Evolutionary conservation across 768 basidiomycete species (phyloP).

Genomic region (Phanerochaete carnosa): DNA sequence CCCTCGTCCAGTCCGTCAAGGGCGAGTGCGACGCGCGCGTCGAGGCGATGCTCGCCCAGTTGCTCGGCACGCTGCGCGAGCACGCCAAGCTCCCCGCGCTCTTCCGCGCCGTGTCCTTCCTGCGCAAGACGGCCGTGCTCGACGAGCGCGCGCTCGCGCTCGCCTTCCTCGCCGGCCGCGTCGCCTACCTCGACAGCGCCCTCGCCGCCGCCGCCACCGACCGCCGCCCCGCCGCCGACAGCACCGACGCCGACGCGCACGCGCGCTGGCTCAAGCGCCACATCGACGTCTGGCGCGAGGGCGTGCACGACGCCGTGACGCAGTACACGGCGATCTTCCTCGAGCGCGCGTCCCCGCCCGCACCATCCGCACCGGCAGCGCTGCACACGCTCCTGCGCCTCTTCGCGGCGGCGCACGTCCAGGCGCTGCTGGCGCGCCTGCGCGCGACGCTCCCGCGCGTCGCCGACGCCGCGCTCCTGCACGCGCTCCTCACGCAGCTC

Average conservation of each 20-base stretch:
- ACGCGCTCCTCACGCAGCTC: constrained; percentile 87
- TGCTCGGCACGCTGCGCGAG: constrained; percentile 76
- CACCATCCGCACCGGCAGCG: constrained; percentile 11
- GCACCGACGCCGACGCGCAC: constrained; percentile 64
- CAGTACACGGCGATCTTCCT: constrained; percentile 90
- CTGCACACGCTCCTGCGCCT: constrained; percentile 58
- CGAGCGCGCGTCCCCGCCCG: constrained; percentile 45
- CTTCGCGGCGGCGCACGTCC: constrained; percentile 60
- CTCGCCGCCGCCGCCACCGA: constrained; percentile 49
- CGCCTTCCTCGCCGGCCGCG: constrained; percentile 76
- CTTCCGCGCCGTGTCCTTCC: constrained; percentile 86
- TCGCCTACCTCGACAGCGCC: constrained; percentile 55
- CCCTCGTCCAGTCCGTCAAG: constrained; percentile 61
- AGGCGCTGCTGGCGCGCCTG: constrained; percentile 68
- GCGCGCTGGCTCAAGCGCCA: constrained; percentile 80
- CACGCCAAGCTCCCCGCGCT: constrained; percentile 85
- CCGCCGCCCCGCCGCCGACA: constrained; percentile 34
- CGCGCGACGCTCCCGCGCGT: constrained; percentile 57
- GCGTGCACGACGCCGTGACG: constrained; percentile 87
- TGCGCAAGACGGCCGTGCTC: constrained; percentile 78
- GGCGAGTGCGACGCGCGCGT: constrained; percentile 63
- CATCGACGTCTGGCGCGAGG: constrained; percentile 89
- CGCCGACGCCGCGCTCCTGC: constrained; percentile 58
- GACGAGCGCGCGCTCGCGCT: constrained; percentile 75
- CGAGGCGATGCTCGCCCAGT: constrained; percentile 66